Evolutionary conservation across 345 rosid species (phyloP).

Genomic region (Salix purpurea): DNA sequence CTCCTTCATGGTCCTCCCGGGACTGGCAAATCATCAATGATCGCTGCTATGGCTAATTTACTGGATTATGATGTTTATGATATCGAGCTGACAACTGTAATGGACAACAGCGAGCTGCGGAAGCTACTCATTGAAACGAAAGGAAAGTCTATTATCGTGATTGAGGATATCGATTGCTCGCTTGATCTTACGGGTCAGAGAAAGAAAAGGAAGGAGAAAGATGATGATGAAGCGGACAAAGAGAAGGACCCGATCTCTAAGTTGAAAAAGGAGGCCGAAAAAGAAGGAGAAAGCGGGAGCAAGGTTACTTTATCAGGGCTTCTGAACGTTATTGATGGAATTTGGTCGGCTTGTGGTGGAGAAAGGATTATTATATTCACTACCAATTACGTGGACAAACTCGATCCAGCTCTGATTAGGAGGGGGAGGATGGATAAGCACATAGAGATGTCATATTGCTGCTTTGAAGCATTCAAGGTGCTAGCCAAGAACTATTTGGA

Average conservation of each 20-base stretch:
- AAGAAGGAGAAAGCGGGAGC: background rate
- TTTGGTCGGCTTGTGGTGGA: conserved; percentile 18
- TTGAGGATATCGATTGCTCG: conserved; percentile 13
- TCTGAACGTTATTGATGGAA: conserved; percentile 9
- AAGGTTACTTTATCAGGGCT: conserved; percentile 11
- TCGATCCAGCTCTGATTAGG: conserved; percentile 16
- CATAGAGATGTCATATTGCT: conserved; percentile 9
- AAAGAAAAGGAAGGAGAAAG: background rate
- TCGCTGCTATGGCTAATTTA: conserved; percentile 75
- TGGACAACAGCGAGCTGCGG: conserved; percentile 10
- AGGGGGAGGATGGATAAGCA: conserved; percentile 19
- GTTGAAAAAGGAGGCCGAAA: background rate
- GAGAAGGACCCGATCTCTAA: conserved; percentile 1
- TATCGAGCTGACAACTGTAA: conserved; percentile 2
- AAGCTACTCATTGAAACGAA: background rate
- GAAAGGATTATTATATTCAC: conserved; percentile 12
- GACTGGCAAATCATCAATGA: conserved; percentile 65
- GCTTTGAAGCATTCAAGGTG: conserved; percentile 11
- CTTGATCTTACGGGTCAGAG: conserved; percentile 9
- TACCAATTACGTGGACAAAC: conserved; percentile 16
- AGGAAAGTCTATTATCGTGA: conserved; percentile 3
- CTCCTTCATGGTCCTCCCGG: conserved; percentile 70
- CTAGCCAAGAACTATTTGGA: conserved; percentile 6
- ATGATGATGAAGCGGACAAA: background rate
- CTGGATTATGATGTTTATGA: conserved; percentile 24